phyloP scores from a whole-genome alignment of 2,329 filamentous ascomycete genomes.

The Ophiobolus disseminans region DNA sequence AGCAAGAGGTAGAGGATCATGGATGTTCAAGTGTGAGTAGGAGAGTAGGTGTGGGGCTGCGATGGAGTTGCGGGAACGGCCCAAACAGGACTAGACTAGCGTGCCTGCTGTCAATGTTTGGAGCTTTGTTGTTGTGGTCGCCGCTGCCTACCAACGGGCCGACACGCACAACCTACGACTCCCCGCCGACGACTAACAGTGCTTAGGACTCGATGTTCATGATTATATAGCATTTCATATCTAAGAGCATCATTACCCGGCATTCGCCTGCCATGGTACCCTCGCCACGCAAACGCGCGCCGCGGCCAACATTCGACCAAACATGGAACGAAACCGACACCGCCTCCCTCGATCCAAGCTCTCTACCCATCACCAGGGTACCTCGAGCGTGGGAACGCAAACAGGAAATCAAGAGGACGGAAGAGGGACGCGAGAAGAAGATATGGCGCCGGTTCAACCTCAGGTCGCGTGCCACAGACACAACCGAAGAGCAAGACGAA shows the following conservation, averaged over 20 bases:
- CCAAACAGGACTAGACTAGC: no score
- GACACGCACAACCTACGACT: constrained; percentile 15
- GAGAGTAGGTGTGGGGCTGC: no score
- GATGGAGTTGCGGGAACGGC: no score
- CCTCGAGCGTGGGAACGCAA: constrained; percentile 59
- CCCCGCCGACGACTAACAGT: constrained; percentile 8
- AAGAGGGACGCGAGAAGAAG: constrained; percentile 51
- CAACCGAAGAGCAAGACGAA: constrained; percentile 23
- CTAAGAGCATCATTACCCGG: constrained; percentile 11
- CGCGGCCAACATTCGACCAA: constrained; percentile 37
- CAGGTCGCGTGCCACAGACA: constrained; percentile 33
- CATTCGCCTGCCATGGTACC: constrained; percentile 31
- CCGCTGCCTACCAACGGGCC: constrained; percentile 17
- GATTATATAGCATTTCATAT: constrained; percentile 21
- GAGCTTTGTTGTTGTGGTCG: constrained; percentile 12
- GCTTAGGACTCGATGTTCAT: constrained; percentile 1
- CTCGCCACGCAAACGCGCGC: constrained; percentile 40
- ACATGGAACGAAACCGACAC: constrained; percentile 53
- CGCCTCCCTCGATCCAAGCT: constrained; percentile 49
- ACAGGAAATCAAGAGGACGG: constrained; percentile 50
- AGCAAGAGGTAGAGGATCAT: no score
- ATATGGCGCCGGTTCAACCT: constrained; percentile 56
- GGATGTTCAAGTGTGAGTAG: no score
- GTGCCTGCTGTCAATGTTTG: constrained; percentile 22
- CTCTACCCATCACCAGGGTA: constrained; percentile 51